These are phyloP conservation scores for Rhizoclosmatium globosum DNA, from an alignment of 192 early-diverging fungal species.

Conservation along the genomic window DNA sequence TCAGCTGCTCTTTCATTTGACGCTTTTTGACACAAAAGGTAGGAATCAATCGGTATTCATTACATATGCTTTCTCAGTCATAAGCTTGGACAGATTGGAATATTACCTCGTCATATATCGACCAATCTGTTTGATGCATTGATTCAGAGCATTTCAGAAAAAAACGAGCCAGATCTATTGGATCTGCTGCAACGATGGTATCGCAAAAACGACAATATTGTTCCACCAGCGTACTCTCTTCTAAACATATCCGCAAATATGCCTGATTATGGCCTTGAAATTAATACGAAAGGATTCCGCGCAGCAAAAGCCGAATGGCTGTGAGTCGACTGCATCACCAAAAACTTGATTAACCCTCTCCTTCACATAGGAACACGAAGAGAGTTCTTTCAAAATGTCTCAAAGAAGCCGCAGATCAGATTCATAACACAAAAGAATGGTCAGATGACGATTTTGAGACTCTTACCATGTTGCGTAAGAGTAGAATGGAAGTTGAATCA, in stretches of 20 bases:
- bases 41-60: constrained; percentile 30
- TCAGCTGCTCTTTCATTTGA: not conserved
- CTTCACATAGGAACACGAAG: constrained; percentile 7
- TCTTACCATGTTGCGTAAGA: constrained; percentile 9
- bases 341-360: no score
- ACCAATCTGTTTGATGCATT: not conserved
- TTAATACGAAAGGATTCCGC: constrained; percentile 21
- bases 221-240: constrained; percentile 21
- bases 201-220: constrained; percentile 24
- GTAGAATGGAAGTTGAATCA: constrained; percentile 22
- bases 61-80: constrained; percentile 31
- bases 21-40: not conserved
- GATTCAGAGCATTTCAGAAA: not conserved
- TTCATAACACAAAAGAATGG: constrained; percentile 7
- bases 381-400: not conserved
- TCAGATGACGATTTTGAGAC: constrained; percentile 9
- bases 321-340: not conserved
- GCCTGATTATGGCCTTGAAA: constrained; percentile 18
- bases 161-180: not conserved
- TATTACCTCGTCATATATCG: constrained; percentile 7
- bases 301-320: constrained; percentile 24
- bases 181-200: constrained; percentile 31
- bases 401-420: not conserved
- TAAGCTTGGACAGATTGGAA: not conserved
- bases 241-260: constrained; percentile 27